A percentile compares a stretch with the other conserved stretches of the same genome.
Evolutionary conservation across 164 flowering plant genomes (phyloP).

Genomic region (Macadamia tetraphylla): DNA sequence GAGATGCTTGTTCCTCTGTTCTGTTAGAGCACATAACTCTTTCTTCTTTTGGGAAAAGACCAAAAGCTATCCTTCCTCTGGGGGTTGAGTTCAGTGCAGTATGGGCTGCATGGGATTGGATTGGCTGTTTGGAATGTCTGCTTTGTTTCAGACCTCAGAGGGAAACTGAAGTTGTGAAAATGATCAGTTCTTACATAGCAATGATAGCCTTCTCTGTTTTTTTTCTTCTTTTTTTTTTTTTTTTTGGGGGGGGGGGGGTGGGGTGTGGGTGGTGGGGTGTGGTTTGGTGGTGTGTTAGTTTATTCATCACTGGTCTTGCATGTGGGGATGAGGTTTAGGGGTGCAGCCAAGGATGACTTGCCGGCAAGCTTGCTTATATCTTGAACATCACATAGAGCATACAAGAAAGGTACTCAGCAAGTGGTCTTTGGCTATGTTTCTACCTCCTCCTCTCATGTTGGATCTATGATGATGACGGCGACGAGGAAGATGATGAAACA

Average conservation of each 20-base stretch:
- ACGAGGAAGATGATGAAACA: not conserved
- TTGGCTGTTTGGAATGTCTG: not conserved
- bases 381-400: too few species aligned
- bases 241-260: too few species aligned
- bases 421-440: conserved; percentile 32
- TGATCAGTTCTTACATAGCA: not conserved
- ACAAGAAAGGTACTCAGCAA: conserved; percentile 19
- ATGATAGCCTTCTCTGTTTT: too few species aligned
- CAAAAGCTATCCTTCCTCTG: not conserved
- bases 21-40: not conserved
- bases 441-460: conserved; percentile 23
- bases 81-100: too few species aligned
- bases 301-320: conserved; percentile 30
- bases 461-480: conserved; percentile 10
- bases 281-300: too few species aligned
- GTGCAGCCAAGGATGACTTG: conserved; percentile 52
- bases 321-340: conserved; percentile 17
- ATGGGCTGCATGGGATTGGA: not conserved
- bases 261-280: too few species aligned
- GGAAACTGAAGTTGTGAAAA: not conserved
- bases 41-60: not conserved
- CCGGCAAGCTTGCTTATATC: conserved; percentile 15
- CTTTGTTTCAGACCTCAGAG: not conserved
- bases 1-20: not conserved
- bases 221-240: too few species aligned